A percentile compares a stretch with the other conserved stretches of the same genome.
Conservation (phyloP, 2,329 filamentous ascomycete genomes). For the Stagonosporopsis vannaccii region DNA sequence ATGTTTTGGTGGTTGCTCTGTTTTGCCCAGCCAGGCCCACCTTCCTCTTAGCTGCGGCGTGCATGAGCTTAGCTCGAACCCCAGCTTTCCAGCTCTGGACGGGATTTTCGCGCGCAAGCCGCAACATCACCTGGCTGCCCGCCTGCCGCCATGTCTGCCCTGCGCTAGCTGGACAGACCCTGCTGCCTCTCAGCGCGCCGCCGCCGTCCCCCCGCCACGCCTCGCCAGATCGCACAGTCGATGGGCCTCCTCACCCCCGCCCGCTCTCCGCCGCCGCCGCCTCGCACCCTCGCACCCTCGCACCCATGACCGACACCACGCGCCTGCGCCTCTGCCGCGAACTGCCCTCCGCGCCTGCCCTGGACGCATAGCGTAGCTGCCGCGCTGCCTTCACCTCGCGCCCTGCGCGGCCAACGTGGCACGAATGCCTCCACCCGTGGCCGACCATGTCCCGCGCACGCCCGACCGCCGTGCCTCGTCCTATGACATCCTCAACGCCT, state of each 20-base stretch:
- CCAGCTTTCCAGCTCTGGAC: slow-evolving; percentile 11
- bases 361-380: slow-evolving; percentile 4
- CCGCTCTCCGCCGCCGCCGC: slow-evolving; percentile 1
- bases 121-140: not conserved
- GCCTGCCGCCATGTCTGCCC: slow-evolving; percentile 3
- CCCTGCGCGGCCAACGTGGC: slow-evolving; percentile 18
- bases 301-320: slow-evolving; percentile 13
- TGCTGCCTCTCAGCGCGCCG: slow-evolving; percentile 1
- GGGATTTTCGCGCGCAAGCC: slow-evolving; percentile 1
- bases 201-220: not conserved
- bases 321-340: slow-evolving; percentile 25
- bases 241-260: slow-evolving; percentile 7
- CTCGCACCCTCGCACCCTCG: slow-evolving; percentile 7
- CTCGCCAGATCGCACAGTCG: not conserved
- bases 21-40: slow-evolving; percentile 22
- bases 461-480: slow-evolving; percentile 50
- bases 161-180: not conserved
- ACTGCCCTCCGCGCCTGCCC: slow-evolving; percentile 7
- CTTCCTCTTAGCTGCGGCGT: slow-evolving; percentile 3
- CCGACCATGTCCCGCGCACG: slow-evolving; percentile 46
- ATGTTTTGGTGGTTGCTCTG: slow-evolving; percentile 28
- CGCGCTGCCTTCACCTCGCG: not conserved
- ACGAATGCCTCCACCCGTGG: slow-evolving; percentile 48
- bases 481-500: slow-evolving; percentile 48
- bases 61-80: slow-evolving; percentile 10